Conservation (phyloP, 1,284 basidiomycete genomes). For the Baeospora myosura region DNA sequence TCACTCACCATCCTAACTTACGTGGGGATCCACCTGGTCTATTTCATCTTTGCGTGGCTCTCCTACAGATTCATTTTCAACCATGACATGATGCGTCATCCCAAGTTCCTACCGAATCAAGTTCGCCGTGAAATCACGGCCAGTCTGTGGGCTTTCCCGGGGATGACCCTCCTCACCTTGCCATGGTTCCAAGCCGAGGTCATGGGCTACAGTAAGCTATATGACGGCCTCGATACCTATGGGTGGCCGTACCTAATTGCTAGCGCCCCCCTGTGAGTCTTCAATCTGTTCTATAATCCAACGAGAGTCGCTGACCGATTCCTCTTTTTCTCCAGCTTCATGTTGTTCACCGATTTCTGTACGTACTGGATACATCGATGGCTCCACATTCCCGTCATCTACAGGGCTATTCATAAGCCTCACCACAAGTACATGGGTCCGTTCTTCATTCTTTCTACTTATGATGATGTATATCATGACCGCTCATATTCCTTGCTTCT, state of each 20-base stretch:
- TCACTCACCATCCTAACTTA: slow-evolving; percentile 75
- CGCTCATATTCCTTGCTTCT: slow-evolving; percentile 2
- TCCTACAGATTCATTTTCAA: slow-evolving; percentile 92
- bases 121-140: slow-evolving; percentile 76
- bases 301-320: no score
- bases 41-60: slow-evolving; percentile 81
- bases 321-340: slow-evolving; percentile 59
- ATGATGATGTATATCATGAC: no score
- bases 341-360: slow-evolving; percentile 85
- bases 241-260: slow-evolving; percentile 60
- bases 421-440: slow-evolving; percentile 81
- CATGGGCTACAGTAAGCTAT: slow-evolving; percentile 77
- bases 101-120: slow-evolving; percentile 87
- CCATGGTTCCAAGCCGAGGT: slow-evolving; percentile 95
- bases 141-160: slow-evolving; percentile 75
- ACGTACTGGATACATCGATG: slow-evolving; percentile 96
- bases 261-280: slow-evolving; percentile 60
- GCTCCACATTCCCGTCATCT: slow-evolving; percentile 20
- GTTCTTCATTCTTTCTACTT: slow-evolving; percentile 24
- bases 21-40: slow-evolving; percentile 74
- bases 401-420: slow-evolving; percentile 4
- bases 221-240: slow-evolving; percentile 70
- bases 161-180: slow-evolving; percentile 76
- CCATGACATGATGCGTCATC: slow-evolving; percentile 93
- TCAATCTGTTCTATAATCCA: no score